Percentiles rank a stretch among this genome's conserved stretches.
phyloP scores from a whole-genome alignment of 2,329 filamentous ascomycete species.

The Chrysoporthe cubensis region DNA sequence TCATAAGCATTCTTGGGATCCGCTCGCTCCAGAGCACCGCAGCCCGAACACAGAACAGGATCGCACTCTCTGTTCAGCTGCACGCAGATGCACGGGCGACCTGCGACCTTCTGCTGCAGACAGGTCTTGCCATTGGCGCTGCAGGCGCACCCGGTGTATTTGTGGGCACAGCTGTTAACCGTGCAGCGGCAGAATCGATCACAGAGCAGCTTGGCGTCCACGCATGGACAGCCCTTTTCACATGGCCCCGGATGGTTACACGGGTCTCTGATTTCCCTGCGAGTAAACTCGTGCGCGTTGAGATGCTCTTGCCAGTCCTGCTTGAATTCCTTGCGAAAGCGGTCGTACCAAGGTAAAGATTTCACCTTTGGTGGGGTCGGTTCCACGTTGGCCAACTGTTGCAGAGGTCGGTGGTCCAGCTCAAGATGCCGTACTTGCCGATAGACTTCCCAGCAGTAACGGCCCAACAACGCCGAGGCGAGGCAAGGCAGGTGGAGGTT shows the following conservation, averaged over 20 bases:
- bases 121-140: slow-evolving; percentile 63
- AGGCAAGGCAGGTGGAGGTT: slow-evolving; percentile 48
- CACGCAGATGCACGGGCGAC: slow-evolving; percentile 69
- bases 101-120: slow-evolving; percentile 57
- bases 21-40: slow-evolving; percentile 70
- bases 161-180: slow-evolving; percentile 60
- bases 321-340: slow-evolving; percentile 56
- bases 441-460: slow-evolving; percentile 57
- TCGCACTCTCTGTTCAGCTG: slow-evolving; percentile 80
- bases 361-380: slow-evolving; percentile 45
- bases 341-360: slow-evolving; percentile 59
- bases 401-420: slow-evolving; percentile 35
- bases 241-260: slow-evolving; percentile 74
- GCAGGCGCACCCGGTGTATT: slow-evolving; percentile 71
- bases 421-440: slow-evolving; percentile 47
- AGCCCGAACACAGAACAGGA: slow-evolving; percentile 71
- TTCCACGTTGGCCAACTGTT: slow-evolving; percentile 32
- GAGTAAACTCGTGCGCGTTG: slow-evolving; percentile 57
- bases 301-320: slow-evolving; percentile 62
- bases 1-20: slow-evolving; percentile 70
- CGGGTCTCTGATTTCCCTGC: slow-evolving; percentile 62
- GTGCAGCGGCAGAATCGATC: slow-evolving; percentile 73
- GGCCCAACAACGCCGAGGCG: slow-evolving; percentile 53
- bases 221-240: slow-evolving; percentile 64
- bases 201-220: slow-evolving; percentile 64